phyloP scores from a whole-genome alignment of 23 red algal genomes.

The Gracilariopsis chorda region DNA sequence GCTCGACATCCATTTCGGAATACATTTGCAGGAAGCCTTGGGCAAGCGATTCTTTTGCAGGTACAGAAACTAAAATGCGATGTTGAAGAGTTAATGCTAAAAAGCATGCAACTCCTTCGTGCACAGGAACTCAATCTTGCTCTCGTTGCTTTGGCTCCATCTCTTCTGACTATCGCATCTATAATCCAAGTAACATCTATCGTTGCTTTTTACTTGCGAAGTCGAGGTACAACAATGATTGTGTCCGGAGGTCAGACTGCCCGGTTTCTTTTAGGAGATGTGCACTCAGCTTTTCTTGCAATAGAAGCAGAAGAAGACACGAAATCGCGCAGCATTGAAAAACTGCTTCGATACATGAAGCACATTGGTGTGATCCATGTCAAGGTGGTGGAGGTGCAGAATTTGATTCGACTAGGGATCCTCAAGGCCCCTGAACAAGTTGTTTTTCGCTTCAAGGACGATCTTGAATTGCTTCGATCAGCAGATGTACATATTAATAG shows the following conservation, averaged over 20 bases:
- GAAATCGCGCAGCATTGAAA: neutral
- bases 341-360: constrained; percentile 22
- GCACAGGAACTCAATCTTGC: constrained; percentile 61
- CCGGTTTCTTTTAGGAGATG: constrained; percentile 49
- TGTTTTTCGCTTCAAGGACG: constrained; percentile 26
- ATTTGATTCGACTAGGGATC: constrained; percentile 29
- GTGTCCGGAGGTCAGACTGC: constrained; percentile 47
- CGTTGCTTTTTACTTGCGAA: neutral
- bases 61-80: constrained; percentile 69
- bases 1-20: constrained; percentile 38
- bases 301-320: constrained; percentile 19
- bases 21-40: constrained; percentile 39
- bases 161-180: constrained; percentile 35
- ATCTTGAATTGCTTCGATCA: constrained; percentile 40
- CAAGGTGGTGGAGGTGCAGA: constrained; percentile 35
- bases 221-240: constrained; percentile 14
- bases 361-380: constrained; percentile 25
- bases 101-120: constrained; percentile 48
- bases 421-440: constrained; percentile 21
- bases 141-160: constrained; percentile 35
- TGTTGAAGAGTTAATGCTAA: constrained; percentile 63
- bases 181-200: constrained; percentile 19
- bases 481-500: neutral
- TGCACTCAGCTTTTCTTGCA: constrained; percentile 25
- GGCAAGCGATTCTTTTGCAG: constrained; percentile 43